Evolutionary conservation across 345 rosid species (phyloP), one percentile per base, ranked within the genome.

Genomic region (Excoecaria agallocha): DNA sequence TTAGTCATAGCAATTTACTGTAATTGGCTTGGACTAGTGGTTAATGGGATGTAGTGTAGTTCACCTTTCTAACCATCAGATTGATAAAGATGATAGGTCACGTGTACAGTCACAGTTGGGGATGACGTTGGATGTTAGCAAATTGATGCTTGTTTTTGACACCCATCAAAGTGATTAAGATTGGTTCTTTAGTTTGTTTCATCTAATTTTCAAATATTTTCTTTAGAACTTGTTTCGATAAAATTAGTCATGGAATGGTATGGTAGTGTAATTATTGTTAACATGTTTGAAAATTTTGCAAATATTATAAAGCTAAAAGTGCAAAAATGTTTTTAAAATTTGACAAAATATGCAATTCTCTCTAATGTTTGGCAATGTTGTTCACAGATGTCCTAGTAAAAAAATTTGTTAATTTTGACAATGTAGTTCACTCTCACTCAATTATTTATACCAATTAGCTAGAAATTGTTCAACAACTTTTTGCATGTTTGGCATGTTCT

Each of bases 41-140:
- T 60, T 65, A 6, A 66, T 50, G 58, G 59, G 41, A 51, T 78
- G 67, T 64, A 64, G 69, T 66, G 22, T 77, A 77, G 78, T 64
- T 30, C 54, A 75, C 66, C 45, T 46, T 57, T 74, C 75, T 78
- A 76, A 82, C 82, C 79, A 60, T 62, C 75, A 16, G 60, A 63
- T 58, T 50, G 58, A 54, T 64, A 30, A 56, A 67, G 68, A 72
- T 71, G 78, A 58, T 68, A 68, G 83, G 69, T 60, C 56, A 58
- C 66, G 11, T 79, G 85, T 81, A 84, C 72, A 81, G 85, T 74
- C 57, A 54, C 52, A 71, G 68, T 19, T 48, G 75, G 81, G 80
- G 63, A 54, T n/a, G 10, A 41, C 69, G 75, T 57, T 79, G 70
- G 74, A 63, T 61, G 76, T 76, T 49, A 46, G 77, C 70, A 56